Base-by-base conservation (phyloP, 345 rosid species). In the Gynandropsis gynandra region DNA sequence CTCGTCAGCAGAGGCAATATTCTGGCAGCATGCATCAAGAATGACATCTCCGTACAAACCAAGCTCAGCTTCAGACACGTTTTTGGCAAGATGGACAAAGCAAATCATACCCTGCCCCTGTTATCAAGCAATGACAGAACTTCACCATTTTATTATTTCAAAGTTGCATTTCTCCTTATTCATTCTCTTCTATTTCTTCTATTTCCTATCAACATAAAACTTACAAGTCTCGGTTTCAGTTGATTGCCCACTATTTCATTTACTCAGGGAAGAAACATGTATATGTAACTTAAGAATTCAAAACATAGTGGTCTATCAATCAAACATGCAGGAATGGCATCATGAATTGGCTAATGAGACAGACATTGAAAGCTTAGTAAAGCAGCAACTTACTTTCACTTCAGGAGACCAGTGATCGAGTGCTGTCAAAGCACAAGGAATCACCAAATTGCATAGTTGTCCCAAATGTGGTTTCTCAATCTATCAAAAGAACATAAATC, bases 391-490 rank as follows among this genome's bases (percentile, higher is more conserved):
- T 76, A 85, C 98, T 74, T 92, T 92, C 58, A 92, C 87, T 64
- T 72, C 74, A 0, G 93, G 80, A 8, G 95, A 87, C 96, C 93
- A 92, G 69, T 87, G 96, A 67, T 92, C 95, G 56, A 87, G 81
- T 15, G 86, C 81, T 36, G 89, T 87, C 69, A 87, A 71, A 35
- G 76, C 98, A 74, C 89, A 92, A 63, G 96, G 98, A 74, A 82
- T 61, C 69, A 87, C 76, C 81, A 87, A 49, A 70, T 66, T 72
- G 52, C 83, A 75, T 62, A 82, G 16, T 49, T 78, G 78, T 46
- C 75, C 95, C 65, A 87, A 37, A 52, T 66, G 54, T 10, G 84
- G 77, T 69, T 41, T 53, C 52, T 67, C 82, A 50, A 87, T 74
- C 98, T 87, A 65, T 24, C 54, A 61, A 15, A 56, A 10, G 42